A percentile compares a stretch with the other conserved stretches of the same genome.
Evolutionary conservation across 495 filamentous ascomycete genomes (phyloP).

Genomic region (Penicillium cosmopolitanum): DNA sequence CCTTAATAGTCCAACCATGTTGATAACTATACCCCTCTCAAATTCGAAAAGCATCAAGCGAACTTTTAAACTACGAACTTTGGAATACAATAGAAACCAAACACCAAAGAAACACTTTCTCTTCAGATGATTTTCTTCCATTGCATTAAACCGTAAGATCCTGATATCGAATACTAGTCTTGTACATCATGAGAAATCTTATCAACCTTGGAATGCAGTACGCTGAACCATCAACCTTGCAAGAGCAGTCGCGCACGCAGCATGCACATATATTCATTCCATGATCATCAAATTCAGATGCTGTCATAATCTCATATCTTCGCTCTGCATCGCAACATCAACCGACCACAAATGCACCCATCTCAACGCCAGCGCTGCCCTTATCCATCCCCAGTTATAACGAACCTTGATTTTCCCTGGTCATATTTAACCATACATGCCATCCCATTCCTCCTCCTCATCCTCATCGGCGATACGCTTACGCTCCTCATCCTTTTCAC

Average conservation of each 20-base stretch:
- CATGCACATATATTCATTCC: conserved; percentile 2
- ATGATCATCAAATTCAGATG: neutral
- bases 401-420: neutral
- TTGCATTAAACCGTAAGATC: neutral
- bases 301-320: conserved; percentile 1
- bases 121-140: neutral
- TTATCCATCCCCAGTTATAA: neutral
- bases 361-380: conserved; percentile 6
- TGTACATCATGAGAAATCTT: neutral
- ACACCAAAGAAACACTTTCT: neutral
- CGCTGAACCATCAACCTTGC: neutral
- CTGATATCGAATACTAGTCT: neutral
- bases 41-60: conserved; percentile 1
- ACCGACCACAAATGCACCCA: conserved; percentile 16
- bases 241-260: neutral
- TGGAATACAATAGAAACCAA: neutral
- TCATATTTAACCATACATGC: conserved; percentile 65
- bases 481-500: conserved; percentile 59
- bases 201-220: neutral
- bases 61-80: neutral
- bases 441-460: conserved; percentile 71
- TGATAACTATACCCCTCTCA: neutral
- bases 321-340: neutral
- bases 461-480: conserved; percentile 61
- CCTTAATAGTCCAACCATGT: neutral